Base-by-base conservation (phyloP, 2,329 filamentous ascomycete genomes). In the Septoria petroselini region DNA sequence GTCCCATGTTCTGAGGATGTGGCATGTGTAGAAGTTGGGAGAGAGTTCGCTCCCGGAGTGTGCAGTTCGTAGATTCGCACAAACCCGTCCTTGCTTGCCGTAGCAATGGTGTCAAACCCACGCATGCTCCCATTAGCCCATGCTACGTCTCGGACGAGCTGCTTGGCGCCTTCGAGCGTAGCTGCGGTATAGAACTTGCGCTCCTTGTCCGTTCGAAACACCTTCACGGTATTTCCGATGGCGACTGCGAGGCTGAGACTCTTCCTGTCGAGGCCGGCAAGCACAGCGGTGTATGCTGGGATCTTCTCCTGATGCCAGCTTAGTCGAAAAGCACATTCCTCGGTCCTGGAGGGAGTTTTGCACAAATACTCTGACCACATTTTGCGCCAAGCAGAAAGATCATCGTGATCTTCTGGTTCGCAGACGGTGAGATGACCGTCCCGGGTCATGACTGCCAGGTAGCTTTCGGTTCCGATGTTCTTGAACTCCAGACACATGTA, bases 121-220 rank as follows among this genome's bases (percentile, higher is more conserved):
- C 91, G 77, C 62, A 94, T 89, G 58, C 90, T 94, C 9, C 90
- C 91, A 40, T 90, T 86, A 1, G 91, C 89, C 93, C 93, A 98
- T 2, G 88, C 85, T 1, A 96, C 81, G 66, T 96, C 91, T 40
- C 91, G 79, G 5, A 67, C 86, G 31, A 97, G 76, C 1, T 84
- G 83, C 6, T 81, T 77, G 61, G 95, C 87, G 1, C 83, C 83
- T 23, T 76, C 75, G 12, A 97, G 74, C 64, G 90, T 85, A 15
- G 85, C 83, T 0, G 90, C 90, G 6, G 88, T 80, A 66, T 95
- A 95, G 65, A 97, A 94, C 52, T 88, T 85, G 54, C 87, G 86
- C 47, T 79, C 74, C 65, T 81, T 71, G 71, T 83, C 73, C 68
- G 88, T 91, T 45, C 93, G 81, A 71, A 91, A 97, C 15, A 98